These are phyloP conservation scores for Eurotiales sp. DNA, from an alignment of 2,329 filamentous ascomycete species.

Conservation along the genomic window DNA sequence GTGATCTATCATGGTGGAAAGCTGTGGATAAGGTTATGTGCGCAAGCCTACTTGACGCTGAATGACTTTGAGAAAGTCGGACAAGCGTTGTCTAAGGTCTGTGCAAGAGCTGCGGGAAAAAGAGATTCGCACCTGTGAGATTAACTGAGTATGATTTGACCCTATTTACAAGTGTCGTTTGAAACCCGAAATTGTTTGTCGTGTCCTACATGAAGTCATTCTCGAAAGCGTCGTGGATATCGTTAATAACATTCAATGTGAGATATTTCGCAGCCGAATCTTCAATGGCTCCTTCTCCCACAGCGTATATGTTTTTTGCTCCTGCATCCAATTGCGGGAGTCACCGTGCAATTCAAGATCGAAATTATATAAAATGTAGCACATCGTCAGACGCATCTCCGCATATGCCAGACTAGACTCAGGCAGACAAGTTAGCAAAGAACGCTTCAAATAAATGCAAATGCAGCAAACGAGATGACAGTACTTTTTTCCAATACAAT, in stretches of 20 bases:
- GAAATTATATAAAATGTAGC: conserved; percentile 4
- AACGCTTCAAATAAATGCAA: background rate
- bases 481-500: conserved; percentile 51
- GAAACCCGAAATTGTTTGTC: no score
- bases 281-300: conserved; percentile 5
- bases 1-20: conserved; percentile 57
- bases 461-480: conserved; percentile 15
- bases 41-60: conserved; percentile 75
- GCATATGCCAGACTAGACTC: conserved; percentile 6
- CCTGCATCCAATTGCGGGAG: conserved; percentile 1
- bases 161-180: no score
- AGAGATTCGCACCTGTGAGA: background rate
- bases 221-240: background rate
- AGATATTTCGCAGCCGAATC: background rate
- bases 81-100: conserved; percentile 55
- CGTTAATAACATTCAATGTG: no score
- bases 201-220: background rate
- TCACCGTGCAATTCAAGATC: conserved; percentile 1
- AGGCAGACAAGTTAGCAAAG: background rate
- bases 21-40: conserved; percentile 71
- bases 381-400: conserved; percentile 6
- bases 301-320: conserved; percentile 5
- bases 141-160: background rate
- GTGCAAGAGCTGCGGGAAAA: conserved; percentile 19
- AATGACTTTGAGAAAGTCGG: conserved; percentile 72